These are phyloP conservation scores for Nepenthes mirabilis DNA, from an alignment of 148 eudicot genomes.

Conservation along the genomic window DNA sequence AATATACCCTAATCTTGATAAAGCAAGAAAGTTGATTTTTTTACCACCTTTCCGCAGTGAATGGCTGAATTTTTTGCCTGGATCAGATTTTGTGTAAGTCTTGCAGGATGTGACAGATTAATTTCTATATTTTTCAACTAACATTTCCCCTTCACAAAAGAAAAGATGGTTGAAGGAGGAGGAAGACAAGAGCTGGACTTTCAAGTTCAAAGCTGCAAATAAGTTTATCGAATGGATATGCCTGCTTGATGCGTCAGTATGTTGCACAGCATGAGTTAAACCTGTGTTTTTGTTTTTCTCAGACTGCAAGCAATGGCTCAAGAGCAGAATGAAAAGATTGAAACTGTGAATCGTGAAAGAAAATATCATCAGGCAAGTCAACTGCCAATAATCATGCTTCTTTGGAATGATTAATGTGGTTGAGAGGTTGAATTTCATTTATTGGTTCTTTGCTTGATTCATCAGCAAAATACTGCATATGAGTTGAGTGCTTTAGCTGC, in stretches of 20 bases:
- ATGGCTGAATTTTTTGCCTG: too few relatives aligned
- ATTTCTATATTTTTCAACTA: too few relatives aligned
- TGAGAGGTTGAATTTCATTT: background rate
- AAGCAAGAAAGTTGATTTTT: too few relatives aligned
- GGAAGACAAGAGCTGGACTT: background rate
- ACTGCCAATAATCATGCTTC: background rate
- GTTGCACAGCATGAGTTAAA: background rate
- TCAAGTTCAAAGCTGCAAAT: background rate
- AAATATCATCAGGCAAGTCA: constrained; percentile 74
- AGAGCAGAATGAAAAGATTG: constrained; percentile 61
- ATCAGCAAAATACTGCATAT: constrained; percentile 82
- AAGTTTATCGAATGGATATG: background rate
- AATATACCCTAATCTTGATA: too few relatives aligned
- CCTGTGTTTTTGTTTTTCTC: constrained; percentile 7
- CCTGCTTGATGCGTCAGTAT: background rate
- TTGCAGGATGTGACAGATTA: too few relatives aligned
- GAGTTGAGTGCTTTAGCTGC: constrained; percentile 81
- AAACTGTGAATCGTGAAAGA: constrained; percentile 83
- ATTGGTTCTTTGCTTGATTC: constrained; percentile 7
- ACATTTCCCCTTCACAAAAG: too few relatives aligned
- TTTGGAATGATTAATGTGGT: background rate
- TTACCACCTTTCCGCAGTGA: too few relatives aligned
- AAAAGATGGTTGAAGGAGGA: too few relatives aligned
- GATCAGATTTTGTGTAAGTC: too few relatives aligned
- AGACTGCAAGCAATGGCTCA: constrained; percentile 69